phyloP scores from a whole-genome alignment of 164 flowering plant genomes.

The Hamamelis virginiana region DNA sequence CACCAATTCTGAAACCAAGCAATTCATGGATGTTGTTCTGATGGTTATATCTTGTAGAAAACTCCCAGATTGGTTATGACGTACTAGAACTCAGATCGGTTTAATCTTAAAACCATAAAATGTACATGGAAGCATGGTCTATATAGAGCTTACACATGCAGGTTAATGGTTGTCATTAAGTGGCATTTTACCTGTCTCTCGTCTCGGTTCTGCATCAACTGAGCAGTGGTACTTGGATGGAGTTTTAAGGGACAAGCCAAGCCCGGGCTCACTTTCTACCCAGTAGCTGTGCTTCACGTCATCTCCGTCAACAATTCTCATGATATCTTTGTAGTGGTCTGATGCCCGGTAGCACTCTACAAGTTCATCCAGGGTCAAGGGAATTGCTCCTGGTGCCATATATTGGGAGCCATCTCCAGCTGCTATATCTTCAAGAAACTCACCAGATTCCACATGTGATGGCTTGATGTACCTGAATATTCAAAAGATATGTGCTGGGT shows the following conservation, averaged over 20 bases:
- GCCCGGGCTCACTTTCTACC: constrained; percentile 34
- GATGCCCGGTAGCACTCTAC: constrained; percentile 22
- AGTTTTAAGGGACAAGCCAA: constrained; percentile 24
- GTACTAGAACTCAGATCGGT: too few species aligned
- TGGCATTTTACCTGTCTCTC: constrained; percentile 22
- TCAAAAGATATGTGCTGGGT: neutral
- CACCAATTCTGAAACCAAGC: constrained; percentile 24
- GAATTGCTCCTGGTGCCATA: constrained; percentile 13
- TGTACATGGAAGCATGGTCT: too few species aligned
- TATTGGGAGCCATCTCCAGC: constrained; percentile 27
- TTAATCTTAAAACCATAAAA: too few species aligned
- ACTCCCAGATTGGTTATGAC: too few species aligned
- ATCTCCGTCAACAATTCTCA: constrained; percentile 25
- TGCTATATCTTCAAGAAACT: constrained; percentile 27
- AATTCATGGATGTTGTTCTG: neutral
- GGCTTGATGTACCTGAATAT: constrained; percentile 24
- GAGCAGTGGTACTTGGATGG: constrained; percentile 21
- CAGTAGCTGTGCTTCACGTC: constrained; percentile 22
- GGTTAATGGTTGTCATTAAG: neutral
- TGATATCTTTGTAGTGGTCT: constrained; percentile 33
- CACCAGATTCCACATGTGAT: constrained; percentile 22
- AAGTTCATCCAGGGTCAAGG: constrained; percentile 19
- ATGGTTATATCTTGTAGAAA: too few species aligned
- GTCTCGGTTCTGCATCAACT: constrained; percentile 12
- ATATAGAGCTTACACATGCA: too few species aligned